These are phyloP conservation scores for California macrophylla DNA, from an alignment of 441 rosid species.

Conservation along the genomic window DNA sequence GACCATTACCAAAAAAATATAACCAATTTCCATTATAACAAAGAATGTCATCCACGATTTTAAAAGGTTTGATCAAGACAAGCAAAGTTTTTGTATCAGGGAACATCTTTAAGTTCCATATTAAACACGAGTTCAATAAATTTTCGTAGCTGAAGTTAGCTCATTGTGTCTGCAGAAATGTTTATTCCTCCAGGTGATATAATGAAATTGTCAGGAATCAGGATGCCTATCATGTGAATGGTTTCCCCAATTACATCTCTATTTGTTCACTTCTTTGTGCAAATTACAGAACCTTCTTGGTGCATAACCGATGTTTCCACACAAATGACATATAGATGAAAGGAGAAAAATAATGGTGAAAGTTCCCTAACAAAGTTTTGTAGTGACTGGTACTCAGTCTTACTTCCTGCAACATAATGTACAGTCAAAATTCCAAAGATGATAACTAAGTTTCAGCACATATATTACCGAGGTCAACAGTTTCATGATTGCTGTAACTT, in stretches of 20 bases:
- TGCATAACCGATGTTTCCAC: no score
- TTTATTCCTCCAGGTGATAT: not conserved
- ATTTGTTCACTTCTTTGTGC: not conserved
- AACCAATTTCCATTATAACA: not conserved
- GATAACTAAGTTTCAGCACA: not conserved
- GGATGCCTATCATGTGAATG: not conserved
- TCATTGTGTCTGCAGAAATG: not conserved
- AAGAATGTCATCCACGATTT: not conserved
- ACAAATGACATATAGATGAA: not conserved
- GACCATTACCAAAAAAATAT: not conserved
- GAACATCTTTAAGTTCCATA: not conserved
- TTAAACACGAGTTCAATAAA: not conserved
- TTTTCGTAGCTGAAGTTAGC: not conserved
- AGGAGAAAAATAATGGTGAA: not conserved
- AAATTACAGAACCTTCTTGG: not conserved
- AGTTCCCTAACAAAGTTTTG: not conserved
- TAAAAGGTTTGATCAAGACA: not conserved
- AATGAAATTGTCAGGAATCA: not conserved
- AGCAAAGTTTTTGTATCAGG: not conserved
- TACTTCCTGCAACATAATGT: not conserved
- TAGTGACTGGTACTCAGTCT: not conserved
- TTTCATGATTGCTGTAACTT: conserved; percentile 49
- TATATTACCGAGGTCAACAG: conserved; percentile 53
- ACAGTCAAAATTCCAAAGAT: not conserved
- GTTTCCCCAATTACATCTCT: not conserved